These are phyloP conservation scores for Populus deltoides DNA, from an alignment of 345 rosid species.

Conservation along the genomic window DNA sequence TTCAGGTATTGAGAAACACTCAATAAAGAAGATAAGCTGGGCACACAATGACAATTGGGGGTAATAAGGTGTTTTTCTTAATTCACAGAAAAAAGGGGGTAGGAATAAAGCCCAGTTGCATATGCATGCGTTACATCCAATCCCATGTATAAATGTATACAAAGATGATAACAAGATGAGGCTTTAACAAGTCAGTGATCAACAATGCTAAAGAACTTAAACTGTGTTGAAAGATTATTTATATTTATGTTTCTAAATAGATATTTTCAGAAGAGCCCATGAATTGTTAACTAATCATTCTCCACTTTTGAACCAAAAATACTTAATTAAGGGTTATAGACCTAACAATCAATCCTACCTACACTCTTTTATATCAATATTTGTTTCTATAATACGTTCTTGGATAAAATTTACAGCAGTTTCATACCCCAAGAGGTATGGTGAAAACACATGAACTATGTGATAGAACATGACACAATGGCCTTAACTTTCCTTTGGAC, in stretches of 20 bases:
- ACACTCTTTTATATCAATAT: not conserved
- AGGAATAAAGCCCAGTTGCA: not conserved
- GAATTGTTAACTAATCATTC: not conserved
- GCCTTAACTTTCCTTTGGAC: not conserved
- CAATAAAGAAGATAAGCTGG: not conserved
- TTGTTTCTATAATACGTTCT: not conserved
- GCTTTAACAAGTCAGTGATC: not conserved
- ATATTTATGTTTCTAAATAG: not conserved
- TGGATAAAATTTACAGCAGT: not conserved
- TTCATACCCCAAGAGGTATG: not conserved
- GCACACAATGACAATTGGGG: not conserved
- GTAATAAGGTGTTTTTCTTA: not conserved
- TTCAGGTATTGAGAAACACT: not conserved
- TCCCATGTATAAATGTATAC: not conserved
- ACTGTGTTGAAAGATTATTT: not conserved
- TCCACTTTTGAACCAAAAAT: not conserved
- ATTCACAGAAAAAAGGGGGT: not conserved
- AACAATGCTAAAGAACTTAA: not conserved
- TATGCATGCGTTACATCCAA: not conserved
- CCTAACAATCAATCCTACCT: not conserved
- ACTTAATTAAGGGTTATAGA: not conserved
- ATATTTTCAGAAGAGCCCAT: not conserved
- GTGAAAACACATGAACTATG: no score
- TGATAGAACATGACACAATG: not conserved
- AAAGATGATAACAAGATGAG: not conserved